Base-by-base conservation (phyloP, 2,329 filamentous ascomycete species). In the Dothideomycetes sp. region DNA sequence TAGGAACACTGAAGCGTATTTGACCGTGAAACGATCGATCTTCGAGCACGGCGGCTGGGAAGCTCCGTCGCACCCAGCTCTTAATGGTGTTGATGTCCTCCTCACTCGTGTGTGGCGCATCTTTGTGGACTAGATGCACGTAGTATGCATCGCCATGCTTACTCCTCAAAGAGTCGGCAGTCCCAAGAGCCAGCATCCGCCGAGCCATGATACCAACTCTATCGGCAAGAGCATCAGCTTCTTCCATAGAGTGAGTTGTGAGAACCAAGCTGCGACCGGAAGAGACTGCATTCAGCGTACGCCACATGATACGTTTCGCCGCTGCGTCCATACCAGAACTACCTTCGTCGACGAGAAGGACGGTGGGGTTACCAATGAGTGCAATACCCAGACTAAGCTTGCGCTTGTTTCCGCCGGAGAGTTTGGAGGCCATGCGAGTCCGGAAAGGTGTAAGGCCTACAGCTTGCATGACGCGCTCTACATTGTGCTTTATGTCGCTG, bases 181-280 rank as follows among this genome's bases (percentile, higher is more conserved):
- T 82, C 3, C 88, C 88, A 7, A 91, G 69, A 0, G 87, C 88
- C 16, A 95, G 69, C 86, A 95, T 93, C 22, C 79, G 73, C 49
- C 76, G 74, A 7, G 87, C 84, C 62, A 96, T 77, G 49, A 96
- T 94, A 10, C 86, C 89, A 0, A 83, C 86, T 1, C 86, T 73
- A 19, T 77, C 78, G 0, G 88, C 88, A 2, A 96, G 69, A 1
- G 87, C 87, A 53, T 94, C 86, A 0, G 88, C 89, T 62, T 95
- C 89, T 58, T 95, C 88, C 87, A 95, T 94, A 36, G 77, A 84
- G 59, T 96, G 89, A 0, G 89, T 95, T 0, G 89, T 95, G 14
- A 96, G 72, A 2, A 96, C 69, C 12, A 95, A 75, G 0, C 81
- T 84, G n/a, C 88, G 75, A 0, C 86, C 86, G 0, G 77, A 73